Percentiles rank a stretch among this genome's conserved stretches.
Conservation (phyloP, 164 flowering plant species). For the Protea cynaroides region DNA sequence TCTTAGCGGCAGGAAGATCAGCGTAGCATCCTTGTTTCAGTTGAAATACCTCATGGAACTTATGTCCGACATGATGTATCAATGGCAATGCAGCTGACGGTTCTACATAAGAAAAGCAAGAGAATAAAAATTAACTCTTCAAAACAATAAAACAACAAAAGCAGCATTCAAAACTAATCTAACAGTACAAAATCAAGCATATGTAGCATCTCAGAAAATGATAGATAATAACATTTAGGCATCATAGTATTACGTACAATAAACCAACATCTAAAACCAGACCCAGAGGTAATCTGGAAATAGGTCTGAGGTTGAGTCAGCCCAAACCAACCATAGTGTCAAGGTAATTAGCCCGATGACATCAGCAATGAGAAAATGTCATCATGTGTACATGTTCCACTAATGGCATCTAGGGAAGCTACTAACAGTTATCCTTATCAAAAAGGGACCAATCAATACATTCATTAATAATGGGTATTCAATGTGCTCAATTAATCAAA, state of each 20-base stretch:
- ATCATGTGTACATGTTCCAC: too few relatives aligned
- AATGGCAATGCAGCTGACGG: slow-evolving; percentile 28
- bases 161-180: too few relatives aligned
- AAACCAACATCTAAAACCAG: too few relatives aligned
- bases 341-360: not conserved
- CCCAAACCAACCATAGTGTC: too few relatives aligned
- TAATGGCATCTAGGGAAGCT: too few relatives aligned
- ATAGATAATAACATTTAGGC: not conserved
- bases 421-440: too few relatives aligned
- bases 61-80: slow-evolving; percentile 35
- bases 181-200: not conserved
- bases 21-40: slow-evolving; percentile 40
- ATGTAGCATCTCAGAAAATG: not conserved
- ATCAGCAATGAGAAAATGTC: too few relatives aligned
- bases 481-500: too few relatives aligned
- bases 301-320: too few relatives aligned
- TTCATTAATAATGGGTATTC: too few relatives aligned
- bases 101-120: slow-evolving; percentile 15
- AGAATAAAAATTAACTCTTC: not conserved
- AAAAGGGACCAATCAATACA: too few relatives aligned
- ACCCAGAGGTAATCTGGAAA: too few relatives aligned
- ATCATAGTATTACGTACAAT: not conserved
- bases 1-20: slow-evolving; percentile 54
- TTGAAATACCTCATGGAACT: slow-evolving; percentile 34
- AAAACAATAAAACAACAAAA: not conserved